A percentile compares a stretch with the other conserved stretches of the same genome.
Evolutionary conservation across 2,329 filamentous ascomycete species (phyloP).

Genomic region (Fusarium mundagurra): DNA sequence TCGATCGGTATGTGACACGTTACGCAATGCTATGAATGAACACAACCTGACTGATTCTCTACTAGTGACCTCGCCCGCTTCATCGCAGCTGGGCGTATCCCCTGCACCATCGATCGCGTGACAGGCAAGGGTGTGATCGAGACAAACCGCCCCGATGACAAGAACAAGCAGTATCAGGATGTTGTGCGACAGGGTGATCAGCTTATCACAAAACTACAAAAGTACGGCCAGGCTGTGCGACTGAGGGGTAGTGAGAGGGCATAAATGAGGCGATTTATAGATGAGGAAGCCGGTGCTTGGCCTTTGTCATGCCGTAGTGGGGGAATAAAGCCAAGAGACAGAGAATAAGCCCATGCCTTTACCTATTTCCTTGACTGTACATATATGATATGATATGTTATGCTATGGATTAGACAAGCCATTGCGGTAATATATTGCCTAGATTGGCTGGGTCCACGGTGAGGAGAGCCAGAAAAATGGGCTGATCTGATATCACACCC

Average conservation of each 20-base stretch:
- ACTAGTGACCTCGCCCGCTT: conserved; percentile 91
- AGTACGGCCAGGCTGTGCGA: conserved; percentile 96
- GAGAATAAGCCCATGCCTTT: conserved; percentile 30
- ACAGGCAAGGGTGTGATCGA: conserved; percentile 97
- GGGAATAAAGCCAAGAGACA: background rate
- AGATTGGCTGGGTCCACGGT: conserved; percentile 38
- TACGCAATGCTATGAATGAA: background rate
- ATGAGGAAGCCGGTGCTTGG: conserved; percentile 12
- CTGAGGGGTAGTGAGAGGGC: conserved; percentile 94
- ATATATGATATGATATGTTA: conserved; percentile 13
- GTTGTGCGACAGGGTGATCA: conserved; percentile 98
- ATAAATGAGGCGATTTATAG: conserved; percentile 5
- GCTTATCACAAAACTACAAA: conserved; percentile 98
- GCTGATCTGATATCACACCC: conserved; percentile 1
- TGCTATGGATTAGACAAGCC: conserved; percentile 43
- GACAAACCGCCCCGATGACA: conserved; percentile 96
- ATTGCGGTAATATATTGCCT: conserved; percentile 27
- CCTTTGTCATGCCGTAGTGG: conserved; percentile 17
- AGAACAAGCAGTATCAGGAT: conserved; percentile 99
- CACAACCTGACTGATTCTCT: conserved; percentile 12
- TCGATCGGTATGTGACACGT: conserved; percentile 78
- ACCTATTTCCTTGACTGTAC: conserved; percentile 41
- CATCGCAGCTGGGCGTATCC: conserved; percentile 92
- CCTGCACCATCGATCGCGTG: conserved; percentile 97
- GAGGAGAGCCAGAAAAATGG: conserved; percentile 31